A percentile compares a stretch with the other conserved stretches of the same genome.
phyloP scores from a whole-genome alignment of 495 filamentous ascomycete genomes.

The Xylaria intraflava region DNA sequence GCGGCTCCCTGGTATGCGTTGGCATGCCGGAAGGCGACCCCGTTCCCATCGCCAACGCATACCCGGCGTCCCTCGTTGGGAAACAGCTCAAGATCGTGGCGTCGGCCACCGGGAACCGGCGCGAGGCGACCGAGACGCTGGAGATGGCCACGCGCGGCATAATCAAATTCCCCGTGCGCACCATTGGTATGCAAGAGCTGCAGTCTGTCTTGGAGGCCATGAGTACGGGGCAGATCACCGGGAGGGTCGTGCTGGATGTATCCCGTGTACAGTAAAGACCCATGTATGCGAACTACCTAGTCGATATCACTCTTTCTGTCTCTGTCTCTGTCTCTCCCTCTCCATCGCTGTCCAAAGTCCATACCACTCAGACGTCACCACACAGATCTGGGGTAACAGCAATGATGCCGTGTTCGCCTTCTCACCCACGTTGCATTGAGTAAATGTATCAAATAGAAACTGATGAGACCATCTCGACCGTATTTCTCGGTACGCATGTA shows the following conservation, averaged over 20 bases:
- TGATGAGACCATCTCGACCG: no score
- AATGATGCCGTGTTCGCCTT: no score
- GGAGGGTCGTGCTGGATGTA: conserved; percentile 55
- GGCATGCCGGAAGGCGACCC: conserved; percentile 60
- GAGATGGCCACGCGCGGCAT: conserved; percentile 57
- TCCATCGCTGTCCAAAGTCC: no score
- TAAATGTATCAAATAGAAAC: no score
- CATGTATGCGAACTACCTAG: no score
- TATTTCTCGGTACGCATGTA: no score
- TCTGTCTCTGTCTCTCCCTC: no score
- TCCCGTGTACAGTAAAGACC: not conserved
- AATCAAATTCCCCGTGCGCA: conserved; percentile 52
- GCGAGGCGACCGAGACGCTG: conserved; percentile 60
- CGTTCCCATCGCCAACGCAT: conserved; percentile 50
- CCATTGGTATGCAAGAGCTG: conserved; percentile 56
- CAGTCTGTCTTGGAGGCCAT: conserved; percentile 57
- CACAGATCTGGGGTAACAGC: no score
- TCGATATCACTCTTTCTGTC: no score
- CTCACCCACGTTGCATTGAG: no score
- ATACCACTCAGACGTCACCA: no score
- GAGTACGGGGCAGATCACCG: conserved; percentile 49
- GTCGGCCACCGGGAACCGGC: conserved; percentile 56
- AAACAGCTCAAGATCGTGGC: conserved; percentile 53
- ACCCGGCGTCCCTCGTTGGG: conserved; percentile 44
- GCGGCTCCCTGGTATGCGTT: conserved; percentile 57